phyloP scores from a whole-genome alignment of 1,284 basidiomycete genomes.

The Wallemia mellicola region DNA sequence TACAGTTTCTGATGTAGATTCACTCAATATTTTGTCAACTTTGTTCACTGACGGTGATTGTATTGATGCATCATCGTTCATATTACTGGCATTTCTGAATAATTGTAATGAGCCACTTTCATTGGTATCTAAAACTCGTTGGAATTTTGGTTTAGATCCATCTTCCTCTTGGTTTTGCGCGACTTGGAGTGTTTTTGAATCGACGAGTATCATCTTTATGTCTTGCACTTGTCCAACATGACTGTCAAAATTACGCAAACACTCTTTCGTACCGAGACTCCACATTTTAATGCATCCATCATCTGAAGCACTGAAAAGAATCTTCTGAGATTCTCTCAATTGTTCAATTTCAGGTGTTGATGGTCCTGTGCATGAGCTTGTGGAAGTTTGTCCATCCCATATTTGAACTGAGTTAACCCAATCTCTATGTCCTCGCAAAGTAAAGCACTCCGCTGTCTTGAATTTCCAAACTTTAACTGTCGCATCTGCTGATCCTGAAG shows the following conservation, averaged over 20 bases:
- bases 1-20: slow-evolving; percentile 11
- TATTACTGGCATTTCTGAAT: background rate
- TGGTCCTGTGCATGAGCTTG: slow-evolving; percentile 6
- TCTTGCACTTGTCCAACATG: slow-evolving; percentile 90
- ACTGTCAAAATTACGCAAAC: slow-evolving; percentile 55
- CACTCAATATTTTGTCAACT: background rate
- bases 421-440: slow-evolving; percentile 67
- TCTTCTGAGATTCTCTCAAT: slow-evolving; percentile 21
- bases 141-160: slow-evolving; percentile 8
- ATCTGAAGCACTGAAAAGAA: slow-evolving; percentile 88
- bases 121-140: background rate
- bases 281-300: slow-evolving; percentile 80
- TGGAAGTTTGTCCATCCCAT: slow-evolving; percentile 42
- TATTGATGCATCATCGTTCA: slow-evolving; percentile 5
- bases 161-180: slow-evolving; percentile 11
- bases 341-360: slow-evolving; percentile 7
- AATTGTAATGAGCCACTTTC: background rate
- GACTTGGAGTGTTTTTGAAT: slow-evolving; percentile 8
- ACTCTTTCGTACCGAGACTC: slow-evolving; percentile 56
- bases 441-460: slow-evolving; percentile 67
- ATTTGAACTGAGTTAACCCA: slow-evolving; percentile 90
- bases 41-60: slow-evolving; percentile 2
- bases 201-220: slow-evolving; percentile 41
- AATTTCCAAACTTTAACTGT: slow-evolving; percentile 48
- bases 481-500: slow-evolving; percentile 61